Conservation (phyloP, 192 early-diverging fungal species). For the Rhizoclosmatium sp. region DNA sequence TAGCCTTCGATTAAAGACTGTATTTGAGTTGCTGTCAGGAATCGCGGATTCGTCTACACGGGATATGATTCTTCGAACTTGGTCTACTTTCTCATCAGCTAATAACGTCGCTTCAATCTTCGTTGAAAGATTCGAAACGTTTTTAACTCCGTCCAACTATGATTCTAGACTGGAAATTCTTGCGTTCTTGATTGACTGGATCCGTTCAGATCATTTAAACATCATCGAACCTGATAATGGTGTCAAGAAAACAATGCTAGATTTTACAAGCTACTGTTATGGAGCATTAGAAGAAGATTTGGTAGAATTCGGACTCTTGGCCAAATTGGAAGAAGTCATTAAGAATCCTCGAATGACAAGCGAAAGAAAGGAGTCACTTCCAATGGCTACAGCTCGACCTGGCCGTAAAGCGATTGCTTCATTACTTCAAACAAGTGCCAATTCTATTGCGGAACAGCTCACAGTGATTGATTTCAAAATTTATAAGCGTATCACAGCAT, state of each 20-base stretch:
- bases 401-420: neutral
- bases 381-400: neutral
- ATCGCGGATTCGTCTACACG: too few species aligned
- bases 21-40: too few species aligned
- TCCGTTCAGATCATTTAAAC: neutral
- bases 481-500: conserved; percentile 19
- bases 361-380: neutral
- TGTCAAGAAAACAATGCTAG: neutral
- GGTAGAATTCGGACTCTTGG: too few species aligned
- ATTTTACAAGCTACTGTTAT: too few species aligned
- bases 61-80: too few species aligned
- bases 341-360: neutral
- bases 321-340: neutral
- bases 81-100: too few species aligned
- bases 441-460: conserved; percentile 23
- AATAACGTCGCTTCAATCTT: too few species aligned
- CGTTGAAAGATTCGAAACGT: too few species aligned
- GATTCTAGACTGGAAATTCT: neutral
- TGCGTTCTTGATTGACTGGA: neutral
- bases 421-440: conserved; percentile 1
- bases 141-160: too few species aligned
- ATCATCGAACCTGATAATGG: neutral
- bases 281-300: too few species aligned
- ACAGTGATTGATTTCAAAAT: conserved; percentile 26
- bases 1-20: too few species aligned